A percentile compares a stretch with the other conserved stretches of the same genome.
These are phyloP conservation scores for Tylopilus vinaceipallidus DNA, from an alignment of 768 basidiomycete genomes.

Conservation along the genomic window DNA sequence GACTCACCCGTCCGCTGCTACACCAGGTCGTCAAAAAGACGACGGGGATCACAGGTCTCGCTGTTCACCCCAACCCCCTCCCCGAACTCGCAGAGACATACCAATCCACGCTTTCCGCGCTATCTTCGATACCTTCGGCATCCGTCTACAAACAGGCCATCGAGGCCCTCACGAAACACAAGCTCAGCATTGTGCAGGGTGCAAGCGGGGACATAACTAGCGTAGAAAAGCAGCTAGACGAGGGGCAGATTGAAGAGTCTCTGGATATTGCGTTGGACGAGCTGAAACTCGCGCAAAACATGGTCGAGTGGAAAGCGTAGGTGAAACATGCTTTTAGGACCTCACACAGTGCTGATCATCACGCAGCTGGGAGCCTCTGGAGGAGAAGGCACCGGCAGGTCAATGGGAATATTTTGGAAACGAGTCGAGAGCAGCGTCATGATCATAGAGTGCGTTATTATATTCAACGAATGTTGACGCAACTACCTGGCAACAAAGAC, in stretches of 20 bases:
- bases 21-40: slow-evolving; percentile 64
- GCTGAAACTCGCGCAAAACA: slow-evolving; percentile 68
- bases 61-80: slow-evolving; percentile 81
- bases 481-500: slow-evolving; percentile 2
- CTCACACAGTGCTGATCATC: slow-evolving; percentile 1
- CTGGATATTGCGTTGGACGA: slow-evolving; percentile 83
- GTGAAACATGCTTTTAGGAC: slow-evolving; percentile 34
- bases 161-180: slow-evolving; percentile 80
- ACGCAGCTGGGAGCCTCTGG: slow-evolving; percentile 83
- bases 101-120: slow-evolving; percentile 67
- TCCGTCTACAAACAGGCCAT: slow-evolving; percentile 89
- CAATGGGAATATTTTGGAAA: slow-evolving; percentile 87
- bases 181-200: slow-evolving; percentile 68
- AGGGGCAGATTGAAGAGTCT: slow-evolving; percentile 86
- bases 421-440: slow-evolving; percentile 42
- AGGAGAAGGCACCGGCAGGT: slow-evolving; percentile 73
- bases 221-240: slow-evolving; percentile 74
- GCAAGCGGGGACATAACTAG: slow-evolving; percentile 62
- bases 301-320: slow-evolving; percentile 96
- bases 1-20: slow-evolving; percentile 69
- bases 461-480: slow-evolving; percentile 6
- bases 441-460: slow-evolving; percentile 2
- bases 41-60: slow-evolving; percentile 85
- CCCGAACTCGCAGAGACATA: slow-evolving; percentile 76
- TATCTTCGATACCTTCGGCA: slow-evolving; percentile 70